phyloP scores from a whole-genome alignment of 441 rosid genomes.

The Kokia cookei region DNA sequence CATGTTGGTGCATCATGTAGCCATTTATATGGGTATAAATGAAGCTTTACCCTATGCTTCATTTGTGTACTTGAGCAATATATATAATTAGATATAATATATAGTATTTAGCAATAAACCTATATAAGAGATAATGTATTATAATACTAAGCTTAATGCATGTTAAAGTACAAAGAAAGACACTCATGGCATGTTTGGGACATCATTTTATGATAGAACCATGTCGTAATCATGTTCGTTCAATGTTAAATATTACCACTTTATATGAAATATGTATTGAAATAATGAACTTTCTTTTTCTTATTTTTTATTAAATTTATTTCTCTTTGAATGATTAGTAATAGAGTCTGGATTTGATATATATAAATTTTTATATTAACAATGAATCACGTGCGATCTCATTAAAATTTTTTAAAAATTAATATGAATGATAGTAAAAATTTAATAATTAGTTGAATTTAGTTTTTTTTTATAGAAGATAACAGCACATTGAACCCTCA shows the following conservation, averaged over 20 bases:
- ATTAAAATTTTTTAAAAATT: too few species aligned
- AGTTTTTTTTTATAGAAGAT: too few species aligned
- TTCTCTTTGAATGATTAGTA: neutral
- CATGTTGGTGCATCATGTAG: neutral
- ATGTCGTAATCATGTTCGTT: too few species aligned
- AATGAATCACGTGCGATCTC: too few species aligned
- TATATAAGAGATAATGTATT: neutral
- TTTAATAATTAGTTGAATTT: too few species aligned
- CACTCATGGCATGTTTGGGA: neutral
- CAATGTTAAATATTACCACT: neutral
- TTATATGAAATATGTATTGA: neutral
- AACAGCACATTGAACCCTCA: too few species aligned
- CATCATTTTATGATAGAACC: neutral
- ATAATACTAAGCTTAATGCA: neutral
- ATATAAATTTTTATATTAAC: too few species aligned
- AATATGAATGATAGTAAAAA: too few species aligned
- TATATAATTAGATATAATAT: neutral
- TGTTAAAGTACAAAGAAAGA: neutral
- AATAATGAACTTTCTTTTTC: neutral
- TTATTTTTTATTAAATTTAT: neutral
- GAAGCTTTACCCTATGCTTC: neutral
- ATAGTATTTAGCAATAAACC: neutral
- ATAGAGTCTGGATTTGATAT: too few species aligned
- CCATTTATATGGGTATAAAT: neutral
- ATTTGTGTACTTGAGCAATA: neutral